phyloP scores from a whole-genome alignment of 106 monocot genomes.

The Allium cepa region DNA sequence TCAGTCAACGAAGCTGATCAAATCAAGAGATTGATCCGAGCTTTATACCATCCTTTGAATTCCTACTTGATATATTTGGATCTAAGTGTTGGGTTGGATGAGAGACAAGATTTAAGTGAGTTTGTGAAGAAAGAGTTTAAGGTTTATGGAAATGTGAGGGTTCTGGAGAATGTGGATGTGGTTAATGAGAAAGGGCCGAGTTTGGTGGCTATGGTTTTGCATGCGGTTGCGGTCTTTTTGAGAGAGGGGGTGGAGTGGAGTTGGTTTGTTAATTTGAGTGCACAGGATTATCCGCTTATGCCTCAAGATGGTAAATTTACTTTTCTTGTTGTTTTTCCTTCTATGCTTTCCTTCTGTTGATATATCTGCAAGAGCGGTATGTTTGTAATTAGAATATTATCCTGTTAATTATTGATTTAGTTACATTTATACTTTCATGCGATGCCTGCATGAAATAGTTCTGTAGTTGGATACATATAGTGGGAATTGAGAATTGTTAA shows the following conservation, averaged over 20 bases:
- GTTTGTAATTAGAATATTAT: not conserved
- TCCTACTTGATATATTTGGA: slow-evolving; percentile 63
- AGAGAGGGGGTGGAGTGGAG: slow-evolving; percentile 45
- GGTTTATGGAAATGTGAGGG: slow-evolving; percentile 38
- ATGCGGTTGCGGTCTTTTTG: slow-evolving; percentile 41
- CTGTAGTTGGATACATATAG: not conserved
- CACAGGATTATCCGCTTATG: slow-evolving; percentile 47
- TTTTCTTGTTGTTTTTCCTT: not conserved
- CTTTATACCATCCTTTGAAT: slow-evolving; percentile 79
- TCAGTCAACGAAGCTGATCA: slow-evolving; percentile 41
- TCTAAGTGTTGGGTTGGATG: slow-evolving; percentile 28
- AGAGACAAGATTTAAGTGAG: slow-evolving; percentile 45
- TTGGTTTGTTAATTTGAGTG: slow-evolving; percentile 55
- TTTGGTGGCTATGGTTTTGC: slow-evolving; percentile 30
- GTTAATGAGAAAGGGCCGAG: slow-evolving; percentile 42
- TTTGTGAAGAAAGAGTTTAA: slow-evolving; percentile 25
- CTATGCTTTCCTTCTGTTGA: not conserved
- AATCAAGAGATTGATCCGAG: slow-evolving; percentile 44
- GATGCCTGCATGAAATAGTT: not conserved
- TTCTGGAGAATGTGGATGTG: slow-evolving; percentile 21
- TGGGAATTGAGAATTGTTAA: not conserved
- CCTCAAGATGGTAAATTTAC: slow-evolving; percentile 45
- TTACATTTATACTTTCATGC: not conserved
- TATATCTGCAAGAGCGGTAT: not conserved
- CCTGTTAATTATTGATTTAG: not conserved